Percentiles rank a stretch among this genome's conserved stretches.
Conservation (phyloP, 176 grass and related monocot species). For the Ensete ventricosum region DNA sequence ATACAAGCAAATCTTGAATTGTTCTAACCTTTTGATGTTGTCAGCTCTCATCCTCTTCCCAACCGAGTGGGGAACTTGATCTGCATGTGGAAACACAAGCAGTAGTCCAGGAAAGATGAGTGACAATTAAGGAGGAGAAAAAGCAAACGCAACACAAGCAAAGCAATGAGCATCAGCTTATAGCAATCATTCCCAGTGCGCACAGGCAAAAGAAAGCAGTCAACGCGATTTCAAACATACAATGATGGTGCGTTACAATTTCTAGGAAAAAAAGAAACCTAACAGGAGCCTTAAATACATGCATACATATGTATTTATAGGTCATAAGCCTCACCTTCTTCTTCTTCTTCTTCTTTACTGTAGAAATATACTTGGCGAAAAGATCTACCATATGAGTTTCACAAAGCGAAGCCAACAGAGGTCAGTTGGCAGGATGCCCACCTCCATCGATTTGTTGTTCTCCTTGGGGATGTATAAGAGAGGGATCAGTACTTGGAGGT, state of each 20-base stretch:
- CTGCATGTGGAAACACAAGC: constrained; percentile 6
- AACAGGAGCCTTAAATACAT: too few species aligned
- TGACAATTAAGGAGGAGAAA: neutral
- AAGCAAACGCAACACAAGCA: neutral
- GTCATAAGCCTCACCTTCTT: constrained; percentile 4
- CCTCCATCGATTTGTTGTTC: constrained; percentile 33
- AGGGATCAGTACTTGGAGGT: constrained; percentile 30
- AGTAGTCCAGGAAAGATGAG: neutral
- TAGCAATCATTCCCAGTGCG: too few species aligned
- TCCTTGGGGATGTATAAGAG: neutral
- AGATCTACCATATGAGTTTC: constrained; percentile 39
- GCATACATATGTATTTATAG: too few species aligned
- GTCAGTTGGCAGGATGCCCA: constrained; percentile 89
- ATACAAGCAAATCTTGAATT: too few species aligned
- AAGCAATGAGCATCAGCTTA: neutral
- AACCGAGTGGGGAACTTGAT: neutral
- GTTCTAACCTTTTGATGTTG: neutral
- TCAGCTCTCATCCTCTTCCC: neutral
- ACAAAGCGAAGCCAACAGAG: constrained; percentile 77
- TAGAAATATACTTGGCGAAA: neutral
- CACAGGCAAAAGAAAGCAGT: too few species aligned
- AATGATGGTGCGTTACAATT: too few species aligned
- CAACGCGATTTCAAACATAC: too few species aligned
- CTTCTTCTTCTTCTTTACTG: neutral
- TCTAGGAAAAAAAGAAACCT: too few species aligned